A percentile compares a stretch with the other conserved stretches of the same genome.
Conservation (phyloP, 2,329 filamentous ascomycete genomes). For the Biscogniauxia sp. region DNA sequence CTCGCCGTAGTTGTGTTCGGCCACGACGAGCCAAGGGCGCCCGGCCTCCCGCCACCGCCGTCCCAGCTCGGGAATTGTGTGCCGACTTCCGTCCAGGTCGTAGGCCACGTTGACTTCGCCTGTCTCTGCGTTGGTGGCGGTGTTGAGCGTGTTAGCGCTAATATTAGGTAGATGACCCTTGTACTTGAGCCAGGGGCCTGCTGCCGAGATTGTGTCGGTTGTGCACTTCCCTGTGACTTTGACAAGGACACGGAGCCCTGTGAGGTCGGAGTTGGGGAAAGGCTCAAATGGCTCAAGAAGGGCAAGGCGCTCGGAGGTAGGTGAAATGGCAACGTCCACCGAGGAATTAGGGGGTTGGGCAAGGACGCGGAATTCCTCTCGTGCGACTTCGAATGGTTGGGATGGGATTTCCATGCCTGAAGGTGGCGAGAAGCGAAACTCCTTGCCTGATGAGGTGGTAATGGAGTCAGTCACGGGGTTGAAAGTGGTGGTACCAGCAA, state of each 20-base stretch:
- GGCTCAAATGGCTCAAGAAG: slow-evolving; percentile 85
- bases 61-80: slow-evolving; percentile 84
- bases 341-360: slow-evolving; percentile 69
- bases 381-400: slow-evolving; percentile 70
- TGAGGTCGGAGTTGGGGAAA: slow-evolving; percentile 75
- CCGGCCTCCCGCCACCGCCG: slow-evolving; percentile 75
- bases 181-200: slow-evolving; percentile 97
- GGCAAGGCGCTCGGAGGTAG: slow-evolving; percentile 85
- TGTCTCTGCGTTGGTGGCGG: slow-evolving; percentile 87
- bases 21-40: slow-evolving; percentile 87
- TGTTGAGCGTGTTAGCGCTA: slow-evolving; percentile 94
- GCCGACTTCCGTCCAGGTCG: slow-evolving; percentile 72
- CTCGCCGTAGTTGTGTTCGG: slow-evolving; percentile 97
- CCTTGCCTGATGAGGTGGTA: slow-evolving; percentile 72
- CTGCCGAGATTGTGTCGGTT: slow-evolving; percentile 96
- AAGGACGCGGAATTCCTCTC: slow-evolving; percentile 64
- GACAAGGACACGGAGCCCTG: slow-evolving; percentile 80
- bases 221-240: slow-evolving; percentile 98
- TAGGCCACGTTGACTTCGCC: slow-evolving; percentile 91
- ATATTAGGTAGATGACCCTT: slow-evolving; percentile 99
- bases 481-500: slow-evolving; percentile 89
- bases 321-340: slow-evolving; percentile 74
- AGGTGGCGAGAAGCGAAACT: slow-evolving; percentile 83
- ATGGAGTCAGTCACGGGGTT: slow-evolving; percentile 91
- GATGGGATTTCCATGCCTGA: slow-evolving; percentile 64